These are phyloP conservation scores for Zygnema circumcarinatum DNA, from an alignment of 139 green algal species.

Conservation along the genomic window DNA sequence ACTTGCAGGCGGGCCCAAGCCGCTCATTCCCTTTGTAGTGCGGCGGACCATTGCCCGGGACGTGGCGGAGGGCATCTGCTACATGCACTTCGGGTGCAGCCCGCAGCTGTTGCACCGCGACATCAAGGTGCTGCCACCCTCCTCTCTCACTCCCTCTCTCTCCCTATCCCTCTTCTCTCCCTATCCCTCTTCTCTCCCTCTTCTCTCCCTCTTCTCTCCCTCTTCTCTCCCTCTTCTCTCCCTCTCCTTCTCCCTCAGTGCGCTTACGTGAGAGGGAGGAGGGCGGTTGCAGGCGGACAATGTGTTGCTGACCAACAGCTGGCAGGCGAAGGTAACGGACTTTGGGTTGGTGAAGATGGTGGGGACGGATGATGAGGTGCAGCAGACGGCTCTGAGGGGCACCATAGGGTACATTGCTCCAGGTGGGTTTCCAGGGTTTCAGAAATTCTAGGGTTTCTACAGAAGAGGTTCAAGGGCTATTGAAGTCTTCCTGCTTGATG, in stretches of 20 bases:
- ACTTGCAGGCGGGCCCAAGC: neutral
- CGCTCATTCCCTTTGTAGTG: neutral
- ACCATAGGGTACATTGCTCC: slow-evolving; percentile 69
- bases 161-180: no score
- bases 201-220: no score
- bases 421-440: slow-evolving; percentile 20
- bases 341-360: slow-evolving; percentile 64
- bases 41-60: neutral
- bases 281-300: slow-evolving; percentile 59
- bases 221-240: no score
- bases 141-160: neutral
- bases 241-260: no score
- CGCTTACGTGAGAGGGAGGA: no score
- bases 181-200: no score
- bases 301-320: slow-evolving; percentile 63
- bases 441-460: no score
- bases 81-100: slow-evolving; percentile 1
- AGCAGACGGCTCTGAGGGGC: slow-evolving; percentile 48
- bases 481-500: no score
- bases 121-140: slow-evolving; percentile 12
- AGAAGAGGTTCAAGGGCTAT: no score
- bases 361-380: slow-evolving; percentile 26
- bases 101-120: slow-evolving; percentile 17
- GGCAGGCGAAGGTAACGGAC: slow-evolving; percentile 62
- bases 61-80: neutral